phyloP scores from a whole-genome alignment of 2,329 filamentous ascomycete genomes.

The Fusarium burgessii region DNA sequence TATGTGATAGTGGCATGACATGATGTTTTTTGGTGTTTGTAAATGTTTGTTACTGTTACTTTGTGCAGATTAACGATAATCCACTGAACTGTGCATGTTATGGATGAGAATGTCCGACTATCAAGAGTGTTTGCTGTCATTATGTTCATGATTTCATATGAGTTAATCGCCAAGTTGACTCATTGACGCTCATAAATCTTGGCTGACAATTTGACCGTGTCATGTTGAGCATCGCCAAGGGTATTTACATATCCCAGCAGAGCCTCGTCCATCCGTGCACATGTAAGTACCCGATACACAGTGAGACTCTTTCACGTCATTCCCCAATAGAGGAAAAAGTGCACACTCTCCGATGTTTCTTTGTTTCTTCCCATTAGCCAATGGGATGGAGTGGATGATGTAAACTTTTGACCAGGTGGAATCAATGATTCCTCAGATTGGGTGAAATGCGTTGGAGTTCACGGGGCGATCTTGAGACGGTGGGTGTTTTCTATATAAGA shows the following conservation, averaged over 20 bases:
- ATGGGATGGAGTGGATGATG: constrained; percentile 20
- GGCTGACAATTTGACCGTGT: constrained; percentile 17
- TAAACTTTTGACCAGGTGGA: background rate
- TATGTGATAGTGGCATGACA: constrained; percentile 24
- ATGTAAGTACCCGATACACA: constrained; percentile 25
- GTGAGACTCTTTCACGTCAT: constrained; percentile 26
- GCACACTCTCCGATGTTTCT: background rate
- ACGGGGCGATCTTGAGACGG: background rate
- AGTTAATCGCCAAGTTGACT: background rate
- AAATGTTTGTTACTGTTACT: constrained; percentile 8
- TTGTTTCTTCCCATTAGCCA: constrained; percentile 6
- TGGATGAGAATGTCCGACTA: background rate
- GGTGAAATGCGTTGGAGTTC: constrained; percentile 1
- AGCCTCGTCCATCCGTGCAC: constrained; percentile 6
- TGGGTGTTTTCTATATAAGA: constrained; percentile 18
- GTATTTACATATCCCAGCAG: background rate
- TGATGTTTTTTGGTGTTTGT: constrained; percentile 6
- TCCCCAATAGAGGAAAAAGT: background rate
- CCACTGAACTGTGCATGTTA: background rate
- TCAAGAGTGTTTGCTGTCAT: too few species aligned
- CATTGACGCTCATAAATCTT: constrained; percentile 1
- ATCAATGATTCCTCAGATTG: background rate
- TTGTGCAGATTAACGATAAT: background rate
- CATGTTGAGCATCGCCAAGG: constrained; percentile 23
- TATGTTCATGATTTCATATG: background rate